Conservation (phyloP, 2,329 filamentous ascomycete species). For the Aspergillus pseudotamarii region DNA sequence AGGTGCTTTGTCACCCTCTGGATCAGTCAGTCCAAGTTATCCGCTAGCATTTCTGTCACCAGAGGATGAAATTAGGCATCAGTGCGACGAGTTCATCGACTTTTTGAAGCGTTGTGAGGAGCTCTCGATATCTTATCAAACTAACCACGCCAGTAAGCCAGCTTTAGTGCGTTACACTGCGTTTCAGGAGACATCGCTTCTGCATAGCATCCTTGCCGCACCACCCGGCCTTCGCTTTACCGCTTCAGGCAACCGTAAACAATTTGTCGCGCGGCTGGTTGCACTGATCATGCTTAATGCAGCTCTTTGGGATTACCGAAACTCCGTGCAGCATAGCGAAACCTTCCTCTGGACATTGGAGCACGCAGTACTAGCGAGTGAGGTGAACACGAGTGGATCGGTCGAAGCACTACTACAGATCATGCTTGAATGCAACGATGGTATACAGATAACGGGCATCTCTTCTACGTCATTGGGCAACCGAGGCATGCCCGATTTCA, state of each 20-base stretch:
- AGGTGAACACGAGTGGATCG: constrained; percentile 41
- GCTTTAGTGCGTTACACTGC: constrained; percentile 29
- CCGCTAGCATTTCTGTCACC: constrained; percentile 17
- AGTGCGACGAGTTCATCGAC: constrained; percentile 42
- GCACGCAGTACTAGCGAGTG: constrained; percentile 35
- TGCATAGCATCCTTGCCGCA: constrained; percentile 37
- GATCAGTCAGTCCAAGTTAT: not conserved
- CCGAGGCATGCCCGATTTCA: constrained; percentile 26
- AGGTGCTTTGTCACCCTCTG: constrained; percentile 1
- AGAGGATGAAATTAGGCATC: constrained; percentile 35
- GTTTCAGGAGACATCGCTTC: constrained; percentile 33
- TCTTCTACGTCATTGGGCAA: not conserved
- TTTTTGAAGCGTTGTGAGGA: constrained; percentile 43
- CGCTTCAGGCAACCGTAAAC: constrained; percentile 40
- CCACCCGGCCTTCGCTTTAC: constrained; percentile 38
- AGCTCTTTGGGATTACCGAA: constrained; percentile 45
- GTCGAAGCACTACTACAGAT: constrained; percentile 45
- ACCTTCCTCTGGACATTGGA: constrained; percentile 38
- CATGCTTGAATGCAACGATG: constrained; percentile 39
- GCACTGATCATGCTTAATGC: constrained; percentile 42
- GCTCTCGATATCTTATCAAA: constrained; percentile 34
- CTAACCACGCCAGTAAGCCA: constrained; percentile 18
- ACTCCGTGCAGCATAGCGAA: constrained; percentile 30
- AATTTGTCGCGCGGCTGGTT: constrained; percentile 40
- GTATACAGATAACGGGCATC: constrained; percentile 4